A percentile compares a stretch with the other conserved stretches of the same genome.
phyloP scores from a whole-genome alignment of 2,329 filamentous ascomycete genomes.

The Aureobasidium sp. region DNA sequence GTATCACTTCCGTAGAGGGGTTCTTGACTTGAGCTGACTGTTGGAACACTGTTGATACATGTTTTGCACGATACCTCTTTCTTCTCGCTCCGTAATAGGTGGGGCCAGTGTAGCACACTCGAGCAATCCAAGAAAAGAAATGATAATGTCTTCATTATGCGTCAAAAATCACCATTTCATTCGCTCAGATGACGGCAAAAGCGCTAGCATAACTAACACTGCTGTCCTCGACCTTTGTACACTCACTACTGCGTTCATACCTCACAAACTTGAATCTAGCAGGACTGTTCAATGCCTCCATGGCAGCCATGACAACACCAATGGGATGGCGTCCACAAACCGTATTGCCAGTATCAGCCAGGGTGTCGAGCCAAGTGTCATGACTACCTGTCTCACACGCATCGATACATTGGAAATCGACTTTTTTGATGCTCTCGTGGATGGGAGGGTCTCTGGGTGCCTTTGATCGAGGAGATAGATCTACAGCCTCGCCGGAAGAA shows the following conservation, averaged over 20 bases:
- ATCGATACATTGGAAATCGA: conserved; percentile 78
- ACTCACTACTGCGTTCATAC: conserved; percentile 80
- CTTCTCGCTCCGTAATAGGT: too few relatives aligned
- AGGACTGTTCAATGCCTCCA: conserved; percentile 54
- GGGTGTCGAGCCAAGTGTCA: conserved; percentile 58
- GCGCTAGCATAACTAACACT: conserved; percentile 96
- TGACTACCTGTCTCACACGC: conserved; percentile 74
- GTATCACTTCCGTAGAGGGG: too few relatives aligned
- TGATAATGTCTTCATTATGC: background rate
- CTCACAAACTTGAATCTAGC: conserved; percentile 65
- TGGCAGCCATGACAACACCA: conserved; percentile 79
- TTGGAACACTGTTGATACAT: too few relatives aligned
- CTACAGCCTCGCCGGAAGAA: conserved; percentile 36
- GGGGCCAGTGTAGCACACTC: background rate
- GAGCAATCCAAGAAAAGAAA: background rate
- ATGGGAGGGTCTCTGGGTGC: conserved; percentile 51
- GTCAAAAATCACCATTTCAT: background rate
- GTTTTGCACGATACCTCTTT: too few relatives aligned
- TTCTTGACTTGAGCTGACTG: too few relatives aligned
- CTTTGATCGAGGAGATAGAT: conserved; percentile 37
- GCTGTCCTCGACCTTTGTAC: conserved; percentile 59
- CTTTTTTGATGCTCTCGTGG: conserved; percentile 72
- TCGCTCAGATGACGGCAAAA: conserved; percentile 62
- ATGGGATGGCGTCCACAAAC: conserved; percentile 95
- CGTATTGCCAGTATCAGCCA: conserved; percentile 74